Evolutionary conservation across 2,329 filamentous ascomycete species (phyloP).

Genomic region (Coniochaeta sp.): DNA sequence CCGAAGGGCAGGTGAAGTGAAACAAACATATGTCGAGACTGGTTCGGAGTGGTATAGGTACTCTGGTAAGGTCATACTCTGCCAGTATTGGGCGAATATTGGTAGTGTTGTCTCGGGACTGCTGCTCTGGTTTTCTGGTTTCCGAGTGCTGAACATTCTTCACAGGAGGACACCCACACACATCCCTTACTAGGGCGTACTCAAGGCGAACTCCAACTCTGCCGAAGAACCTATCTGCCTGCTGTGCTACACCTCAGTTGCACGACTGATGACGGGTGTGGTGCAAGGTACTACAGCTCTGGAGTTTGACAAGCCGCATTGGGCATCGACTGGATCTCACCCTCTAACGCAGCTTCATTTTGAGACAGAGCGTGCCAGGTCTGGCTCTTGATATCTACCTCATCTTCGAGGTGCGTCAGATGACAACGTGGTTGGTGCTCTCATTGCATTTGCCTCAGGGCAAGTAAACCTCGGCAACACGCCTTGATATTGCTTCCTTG

Average conservation of each 20-base stretch:
- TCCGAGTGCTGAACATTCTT: neutral
- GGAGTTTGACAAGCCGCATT: neutral
- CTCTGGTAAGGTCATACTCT: neutral
- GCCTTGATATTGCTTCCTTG: too few species aligned
- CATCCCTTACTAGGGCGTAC: neutral
- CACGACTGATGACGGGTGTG: conserved; percentile 26
- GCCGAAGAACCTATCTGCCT: conserved; percentile 17
- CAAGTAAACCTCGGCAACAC: neutral
- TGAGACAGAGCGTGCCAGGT: neutral
- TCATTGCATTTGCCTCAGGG: neutral
- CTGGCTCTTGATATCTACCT: neutral
- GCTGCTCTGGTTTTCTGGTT: neutral
- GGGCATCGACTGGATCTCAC: neutral
- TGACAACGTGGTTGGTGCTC: neutral
- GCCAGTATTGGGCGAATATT: neutral
- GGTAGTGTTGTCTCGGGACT: neutral
- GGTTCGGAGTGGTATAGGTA: neutral
- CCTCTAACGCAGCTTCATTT: neutral
- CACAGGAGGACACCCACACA: neutral
- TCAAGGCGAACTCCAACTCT: neutral
- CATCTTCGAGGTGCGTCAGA: neutral
- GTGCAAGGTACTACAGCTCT: conserved; percentile 24
- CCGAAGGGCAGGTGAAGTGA: neutral
- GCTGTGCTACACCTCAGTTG: conserved; percentile 23
- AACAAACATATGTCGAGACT: neutral